phyloP scores from a whole-genome alignment of 805 yeast species.

The Barnettozyma californica region DNA sequence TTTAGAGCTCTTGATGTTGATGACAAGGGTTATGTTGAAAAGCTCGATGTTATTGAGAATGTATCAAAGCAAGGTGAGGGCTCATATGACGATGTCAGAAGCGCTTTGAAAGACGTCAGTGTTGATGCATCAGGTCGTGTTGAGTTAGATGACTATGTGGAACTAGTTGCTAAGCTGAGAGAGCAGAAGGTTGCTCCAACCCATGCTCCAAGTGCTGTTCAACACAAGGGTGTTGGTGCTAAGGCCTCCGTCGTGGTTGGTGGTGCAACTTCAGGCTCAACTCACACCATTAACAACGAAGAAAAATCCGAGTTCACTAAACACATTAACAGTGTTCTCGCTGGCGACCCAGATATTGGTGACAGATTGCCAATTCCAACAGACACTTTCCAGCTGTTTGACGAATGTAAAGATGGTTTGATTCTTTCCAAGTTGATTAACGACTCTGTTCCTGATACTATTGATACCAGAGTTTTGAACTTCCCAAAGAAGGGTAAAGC shows the following conservation, averaged over 20 bases:
- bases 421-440: conserved; percentile 89
- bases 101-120: conserved; percentile 81
- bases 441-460: conserved; percentile 97
- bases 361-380: conserved; percentile 84
- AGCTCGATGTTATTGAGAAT: conserved; percentile 81
- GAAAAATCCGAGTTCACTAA: conserved; percentile 94
- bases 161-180: conserved; percentile 73
- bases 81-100: conserved; percentile 88
- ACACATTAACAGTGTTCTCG: conserved; percentile 87
- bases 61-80: conserved; percentile 75
- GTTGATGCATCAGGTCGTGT: conserved; percentile 97
- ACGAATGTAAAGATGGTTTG: conserved; percentile 93
- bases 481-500: conserved; percentile 75
- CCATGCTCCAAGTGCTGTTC: conserved; percentile 27
- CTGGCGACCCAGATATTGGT: conserved; percentile 86
- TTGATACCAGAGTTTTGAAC: conserved; percentile 95
- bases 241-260: conserved; percentile 77
- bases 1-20: conserved; percentile 83
- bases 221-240: conserved; percentile 48
- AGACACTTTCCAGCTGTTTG: conserved; percentile 91
- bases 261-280: conserved; percentile 85
- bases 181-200: conserved; percentile 38
- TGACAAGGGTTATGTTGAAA: conserved; percentile 92
- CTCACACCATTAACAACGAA: conserved; percentile 96
- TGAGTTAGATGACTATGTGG: conserved; percentile 91